A percentile compares a stretch with the other conserved stretches of the same genome.
Evolutionary conservation across 1,139 yeast species (phyloP).

Genomic region (Debaryomycetaceae sp.): DNA sequence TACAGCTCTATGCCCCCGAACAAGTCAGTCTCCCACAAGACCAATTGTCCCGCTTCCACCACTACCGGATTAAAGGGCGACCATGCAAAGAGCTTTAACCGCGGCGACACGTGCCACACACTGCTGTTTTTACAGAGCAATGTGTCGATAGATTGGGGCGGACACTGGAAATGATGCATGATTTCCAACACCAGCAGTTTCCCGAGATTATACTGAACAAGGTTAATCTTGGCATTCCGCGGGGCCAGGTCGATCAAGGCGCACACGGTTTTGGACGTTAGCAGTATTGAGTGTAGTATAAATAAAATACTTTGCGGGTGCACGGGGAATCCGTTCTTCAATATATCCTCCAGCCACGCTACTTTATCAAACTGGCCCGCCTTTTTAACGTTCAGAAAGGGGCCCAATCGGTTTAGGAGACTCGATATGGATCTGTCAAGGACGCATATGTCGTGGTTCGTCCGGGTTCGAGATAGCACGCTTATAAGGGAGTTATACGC

Average conservation of each 20-base stretch:
- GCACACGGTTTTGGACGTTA: no score
- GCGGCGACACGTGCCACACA: neutral
- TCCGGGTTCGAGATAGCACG: conserved; percentile 16
- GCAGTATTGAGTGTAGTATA: no score
- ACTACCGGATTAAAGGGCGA: neutral
- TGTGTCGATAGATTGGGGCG: no score
- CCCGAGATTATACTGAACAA: neutral
- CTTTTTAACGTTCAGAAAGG: conserved; percentile 46
- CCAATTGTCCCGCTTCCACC: conserved; percentile 9
- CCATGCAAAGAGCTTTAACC: neutral
- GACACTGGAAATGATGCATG: neutral
- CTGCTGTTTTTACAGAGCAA: no score
- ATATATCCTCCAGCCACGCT: conserved; percentile 36
- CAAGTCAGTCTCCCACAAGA: neutral
- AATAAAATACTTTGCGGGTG: conserved; percentile 13
- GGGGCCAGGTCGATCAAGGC: no score
- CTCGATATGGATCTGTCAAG: conserved; percentile 48
- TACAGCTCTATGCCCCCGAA: conserved; percentile 11
- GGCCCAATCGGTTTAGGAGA: conserved; percentile 47
- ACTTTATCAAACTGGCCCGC: conserved; percentile 49
- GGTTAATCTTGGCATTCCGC: neutral
- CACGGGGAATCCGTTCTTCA: conserved; percentile 6
- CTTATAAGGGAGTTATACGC: conserved; percentile 13
- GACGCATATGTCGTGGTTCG: conserved; percentile 34
- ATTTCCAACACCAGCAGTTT: neutral